Evolutionary conservation across 192 early-diverging fungal genomes (phyloP), one percentile per base, ranked within the genome.

Genomic region (Dissophora globulifera): DNA sequence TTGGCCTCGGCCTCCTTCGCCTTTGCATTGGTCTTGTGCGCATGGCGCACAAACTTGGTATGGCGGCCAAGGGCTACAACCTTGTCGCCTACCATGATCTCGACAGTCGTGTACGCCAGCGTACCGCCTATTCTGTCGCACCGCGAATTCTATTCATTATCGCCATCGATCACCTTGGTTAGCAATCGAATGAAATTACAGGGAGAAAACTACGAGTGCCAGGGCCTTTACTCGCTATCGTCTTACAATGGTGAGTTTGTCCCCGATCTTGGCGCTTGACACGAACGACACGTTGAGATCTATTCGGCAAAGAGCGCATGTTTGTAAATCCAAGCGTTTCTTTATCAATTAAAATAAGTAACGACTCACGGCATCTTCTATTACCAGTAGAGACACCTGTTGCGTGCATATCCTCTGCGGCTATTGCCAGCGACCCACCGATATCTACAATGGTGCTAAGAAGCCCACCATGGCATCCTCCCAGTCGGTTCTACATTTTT

Each of bases 261-360:
- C 82, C 16, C 79, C 80, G 22, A 79, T 35, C 49, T 79, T 84
- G 30, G 80, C 84, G 9, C 79, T 52, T 2, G 83, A 82, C 9
- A 87, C 55, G 63, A 83, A 87, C 43, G 81, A 82, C 10, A 87
- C 58, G 50, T 87, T 87, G 26, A 87, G 50, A 74, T 87, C 70
- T 71, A 50, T n/a, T n/a, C n/a, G n/a, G n/a, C n/a, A n/a, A n/a
- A n/a, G n/a, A n/a, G n/a, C n/a, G n/a, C n/a, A n/a, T n/a, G n/a
- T n/a, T n/a, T n/a, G n/a, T n/a, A n/a, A n/a, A n/a, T n/a, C n/a
- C n/a, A n/a, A n/a, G n/a, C n/a, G n/a, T n/a, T n/a, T n/a, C n/a
- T n/a, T n/a, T n/a, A n/a, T n/a, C n/a, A n/a, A n/a, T n/a, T n/a
- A n/a, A n/a, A n/a, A n/a, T n/a, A n/a, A n/a, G n/a, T n/a, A n/a